Percentiles rank a stretch among this genome's conserved stretches.
Evolutionary conservation across 306 rosid species (phyloP).

Genomic region (Rosa multiflora): DNA sequence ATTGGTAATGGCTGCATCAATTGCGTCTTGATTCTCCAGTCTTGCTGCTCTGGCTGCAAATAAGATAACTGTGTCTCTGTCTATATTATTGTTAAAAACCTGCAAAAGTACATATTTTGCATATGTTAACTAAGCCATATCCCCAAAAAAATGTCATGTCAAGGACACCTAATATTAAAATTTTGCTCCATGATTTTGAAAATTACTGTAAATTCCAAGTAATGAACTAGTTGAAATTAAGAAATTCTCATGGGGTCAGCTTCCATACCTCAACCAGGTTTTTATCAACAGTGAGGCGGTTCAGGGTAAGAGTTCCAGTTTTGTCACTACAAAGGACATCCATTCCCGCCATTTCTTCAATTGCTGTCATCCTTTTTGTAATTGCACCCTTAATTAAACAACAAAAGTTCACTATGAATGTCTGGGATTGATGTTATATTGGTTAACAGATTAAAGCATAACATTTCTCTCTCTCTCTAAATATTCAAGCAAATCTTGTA

Average conservation of each 20-base stretch:
- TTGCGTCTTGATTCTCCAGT: slow-evolving; percentile 83
- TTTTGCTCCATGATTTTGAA: neutral
- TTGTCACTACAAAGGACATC: slow-evolving; percentile 91
- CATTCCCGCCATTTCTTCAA: slow-evolving; percentile 97
- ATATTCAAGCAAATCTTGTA: slow-evolving; percentile 4
- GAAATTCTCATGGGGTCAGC: slow-evolving; percentile 5
- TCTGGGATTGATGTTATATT: neutral
- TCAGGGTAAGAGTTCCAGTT: slow-evolving; percentile 88
- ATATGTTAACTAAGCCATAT: neutral
- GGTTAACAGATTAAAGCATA: slow-evolving; percentile 2
- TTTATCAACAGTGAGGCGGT: slow-evolving; percentile 76
- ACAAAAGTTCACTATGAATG: slow-evolving; percentile 21
- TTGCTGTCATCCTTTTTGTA: slow-evolving; percentile 93
- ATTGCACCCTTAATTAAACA: slow-evolving; percentile 64
- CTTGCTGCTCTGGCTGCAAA: slow-evolving; percentile 90
- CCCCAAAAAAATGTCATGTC: neutral
- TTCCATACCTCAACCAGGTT: slow-evolving; percentile 65
- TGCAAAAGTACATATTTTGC: slow-evolving; percentile 26
- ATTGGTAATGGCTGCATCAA: slow-evolving; percentile 71
- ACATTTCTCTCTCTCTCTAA: neutral
- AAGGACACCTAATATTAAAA: neutral
- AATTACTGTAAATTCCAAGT: neutral
- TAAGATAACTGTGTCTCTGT: slow-evolving; percentile 60
- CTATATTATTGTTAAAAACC: slow-evolving; percentile 70
- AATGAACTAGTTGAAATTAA: neutral